Conservation (phyloP, 495 filamentous ascomycete genomes). For the Saxophila tyrrhenica region DNA sequence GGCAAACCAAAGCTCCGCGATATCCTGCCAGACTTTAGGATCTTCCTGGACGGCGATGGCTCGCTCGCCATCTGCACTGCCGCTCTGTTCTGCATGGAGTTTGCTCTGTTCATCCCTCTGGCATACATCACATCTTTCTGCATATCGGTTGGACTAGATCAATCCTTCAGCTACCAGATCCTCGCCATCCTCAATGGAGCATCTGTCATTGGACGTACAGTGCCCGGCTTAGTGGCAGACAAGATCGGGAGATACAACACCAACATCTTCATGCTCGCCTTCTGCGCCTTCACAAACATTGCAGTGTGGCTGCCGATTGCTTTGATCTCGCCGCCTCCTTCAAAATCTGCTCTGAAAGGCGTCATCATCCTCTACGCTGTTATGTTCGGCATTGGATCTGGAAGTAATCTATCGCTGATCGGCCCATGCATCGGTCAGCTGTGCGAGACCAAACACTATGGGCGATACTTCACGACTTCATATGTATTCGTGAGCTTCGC, state of each 20-base stretch:
- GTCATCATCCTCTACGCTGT: constrained; percentile 43
- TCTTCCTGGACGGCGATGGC: constrained; percentile 1
- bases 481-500: constrained; percentile 52
- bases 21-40: not conserved
- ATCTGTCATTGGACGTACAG: not conserved
- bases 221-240: constrained; percentile 6
- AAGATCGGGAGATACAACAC: constrained; percentile 8
- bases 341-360: not conserved
- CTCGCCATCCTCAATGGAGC: constrained; percentile 5
- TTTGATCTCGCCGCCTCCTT: constrained; percentile 21
- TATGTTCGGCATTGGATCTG: constrained; percentile 51
- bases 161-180: not conserved
- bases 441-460: constrained; percentile 51
- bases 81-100: not conserved
- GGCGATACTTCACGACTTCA: constrained; percentile 53
- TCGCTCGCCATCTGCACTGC: not conserved
- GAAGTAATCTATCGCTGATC: constrained; percentile 51
- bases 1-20: not conserved
- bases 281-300: constrained; percentile 42
- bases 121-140: not conserved
- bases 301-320: constrained; percentile 49
- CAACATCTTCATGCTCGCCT: constrained; percentile 21
- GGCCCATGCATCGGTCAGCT: constrained; percentile 52
- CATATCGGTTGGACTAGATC: not conserved
- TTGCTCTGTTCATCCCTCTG: not conserved